A percentile compares a stretch with the other conserved stretches of the same genome.
phyloP scores from a whole-genome alignment of 2,329 filamentous ascomycete species.

The Fusarium lateritium region DNA sequence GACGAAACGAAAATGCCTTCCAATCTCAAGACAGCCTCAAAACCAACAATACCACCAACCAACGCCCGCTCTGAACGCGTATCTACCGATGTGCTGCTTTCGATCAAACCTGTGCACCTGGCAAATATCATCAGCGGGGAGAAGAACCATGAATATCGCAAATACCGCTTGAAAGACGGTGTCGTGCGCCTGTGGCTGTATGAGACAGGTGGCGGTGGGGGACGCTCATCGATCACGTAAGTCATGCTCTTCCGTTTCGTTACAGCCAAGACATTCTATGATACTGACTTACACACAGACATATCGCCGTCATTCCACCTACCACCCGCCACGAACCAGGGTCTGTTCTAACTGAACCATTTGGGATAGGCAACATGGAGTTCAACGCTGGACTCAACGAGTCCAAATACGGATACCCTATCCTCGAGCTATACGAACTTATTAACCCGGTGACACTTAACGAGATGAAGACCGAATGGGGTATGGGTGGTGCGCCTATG shows the following conservation, averaged over 20 bases:
- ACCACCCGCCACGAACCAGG: conserved; percentile 28
- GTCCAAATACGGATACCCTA: conserved; percentile 49
- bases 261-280: too few relatives aligned
- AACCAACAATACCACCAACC: too few relatives aligned
- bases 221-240: conserved; percentile 46
- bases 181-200: conserved; percentile 50
- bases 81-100: conserved; percentile 41
- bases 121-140: conserved; percentile 40
- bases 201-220: conserved; percentile 35
- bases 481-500: conserved; percentile 47
- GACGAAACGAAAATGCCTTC: too few relatives aligned
- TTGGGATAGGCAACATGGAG: conserved; percentile 49
- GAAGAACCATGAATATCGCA: conserved; percentile 51
- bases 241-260: not conserved
- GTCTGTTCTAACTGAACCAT: conserved; percentile 38
- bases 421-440: conserved; percentile 47
- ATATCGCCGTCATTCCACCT: conserved; percentile 32
- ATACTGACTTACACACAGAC: conserved; percentile 7
- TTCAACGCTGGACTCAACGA: conserved; percentile 50
- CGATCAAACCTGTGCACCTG: conserved; percentile 43
- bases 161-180: conserved; percentile 43
- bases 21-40: too few relatives aligned
- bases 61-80: too few relatives aligned
- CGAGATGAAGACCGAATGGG: conserved; percentile 47
- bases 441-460: conserved; percentile 39